Base-by-base conservation (phyloP, 116 monocot species). In the Iris pallida region DNA sequence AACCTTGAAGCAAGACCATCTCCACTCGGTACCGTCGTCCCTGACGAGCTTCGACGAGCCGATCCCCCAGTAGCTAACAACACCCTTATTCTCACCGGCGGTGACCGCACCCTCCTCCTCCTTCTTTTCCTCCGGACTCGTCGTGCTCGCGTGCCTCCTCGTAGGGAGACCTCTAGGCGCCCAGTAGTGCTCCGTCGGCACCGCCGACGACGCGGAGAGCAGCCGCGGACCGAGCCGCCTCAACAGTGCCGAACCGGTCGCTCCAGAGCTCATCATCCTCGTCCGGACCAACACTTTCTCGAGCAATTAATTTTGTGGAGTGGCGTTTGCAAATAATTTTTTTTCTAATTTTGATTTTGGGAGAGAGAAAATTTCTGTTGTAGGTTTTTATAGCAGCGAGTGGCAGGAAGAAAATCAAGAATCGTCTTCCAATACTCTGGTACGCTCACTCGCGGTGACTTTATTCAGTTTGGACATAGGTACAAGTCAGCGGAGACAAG, bases 21-120 rank as follows among this genome's bases (percentile, higher is more conserved):
- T 53, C 72, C 72, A 72, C 45, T 72, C 72, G 16, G 72, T 62
- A 0, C 72, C 72, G 63, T 72, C 72, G 44, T 72, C 63, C 55
- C 20, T 72, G 18, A 52, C 62, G 45, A 72, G 61, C 72, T 63
- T 72, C 1, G 47, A 17, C 10, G 72, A 54, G 42, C 45, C n/a
- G 17, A 63, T 63, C 19, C 72, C 72, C 72, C 72, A 72, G 42
- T 72, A 72, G 43, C 72, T 72, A 53, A 53, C 12, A 19, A 55
- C 15, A 8, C 15, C 61, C 41, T 55, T 15, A 30, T 30, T 30
- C 11, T 52, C 63, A 46, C 45, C 63, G 8, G 53, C 43, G 42
- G 52, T 30, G 16, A 53, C 51, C 53, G 63, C 63, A 12, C 45
- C 45, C 45, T 53, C 4, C 72, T 18, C 6, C 63, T 41, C 45